Conservation (phyloP, 106 monocot genomes). For the Dendrobium chrysotoxum region DNA sequence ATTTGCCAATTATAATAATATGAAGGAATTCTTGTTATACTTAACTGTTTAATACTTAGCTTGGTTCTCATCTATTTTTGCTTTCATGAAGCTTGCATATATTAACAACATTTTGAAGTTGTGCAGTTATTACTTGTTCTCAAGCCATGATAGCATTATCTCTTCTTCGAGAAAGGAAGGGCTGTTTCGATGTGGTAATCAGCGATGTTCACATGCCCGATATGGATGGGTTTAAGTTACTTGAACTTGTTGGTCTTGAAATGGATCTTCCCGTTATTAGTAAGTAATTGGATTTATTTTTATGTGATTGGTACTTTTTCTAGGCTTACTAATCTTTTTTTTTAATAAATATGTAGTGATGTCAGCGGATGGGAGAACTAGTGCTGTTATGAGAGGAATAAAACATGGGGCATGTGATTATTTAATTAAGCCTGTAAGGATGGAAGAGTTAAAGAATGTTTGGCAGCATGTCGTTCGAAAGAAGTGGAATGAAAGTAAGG, state of each 20-base stretch:
- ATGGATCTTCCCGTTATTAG: conserved; percentile 67
- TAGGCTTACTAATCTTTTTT: background rate
- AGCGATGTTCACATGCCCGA: conserved; percentile 73
- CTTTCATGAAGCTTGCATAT: background rate
- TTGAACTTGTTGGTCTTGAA: conserved; percentile 65
- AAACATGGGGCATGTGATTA: conserved; percentile 77
- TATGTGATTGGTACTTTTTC: background rate
- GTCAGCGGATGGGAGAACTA: conserved; percentile 77
- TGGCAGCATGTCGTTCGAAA: conserved; percentile 76
- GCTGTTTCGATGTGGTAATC: conserved; percentile 52
- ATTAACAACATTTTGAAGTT: background rate
- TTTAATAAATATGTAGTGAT: conserved; percentile 38
- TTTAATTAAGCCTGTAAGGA: conserved; percentile 64
- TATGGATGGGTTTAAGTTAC: conserved; percentile 65
- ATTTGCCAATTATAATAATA: too few relatives aligned
- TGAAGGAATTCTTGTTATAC: too few relatives aligned
- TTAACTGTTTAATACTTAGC: too few relatives aligned
- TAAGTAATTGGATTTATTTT: conserved; percentile 25
- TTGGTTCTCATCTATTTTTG: background rate
- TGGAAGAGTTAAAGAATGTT: conserved; percentile 68
- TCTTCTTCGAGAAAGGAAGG: conserved; percentile 50
- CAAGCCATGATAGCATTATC: conserved; percentile 48
- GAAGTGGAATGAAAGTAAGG: conserved; percentile 45
- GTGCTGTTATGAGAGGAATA: conserved; percentile 66
- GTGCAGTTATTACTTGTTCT: conserved; percentile 54